Conservation (phyloP, 192 early-diverging fungal genomes). For the Umbelopsis vinacea region DNA sequence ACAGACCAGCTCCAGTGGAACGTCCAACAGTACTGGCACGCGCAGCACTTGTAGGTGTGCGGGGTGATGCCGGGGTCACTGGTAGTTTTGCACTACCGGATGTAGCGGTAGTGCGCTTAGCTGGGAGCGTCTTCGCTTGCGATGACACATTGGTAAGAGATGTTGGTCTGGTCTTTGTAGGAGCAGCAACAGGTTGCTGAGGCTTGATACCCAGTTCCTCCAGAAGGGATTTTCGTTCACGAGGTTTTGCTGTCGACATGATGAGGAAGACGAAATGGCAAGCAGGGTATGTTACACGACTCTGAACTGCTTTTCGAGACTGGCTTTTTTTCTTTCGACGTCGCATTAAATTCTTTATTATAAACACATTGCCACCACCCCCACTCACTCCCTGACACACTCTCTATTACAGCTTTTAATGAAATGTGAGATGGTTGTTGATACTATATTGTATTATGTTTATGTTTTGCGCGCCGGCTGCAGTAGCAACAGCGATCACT, state of each 20-base stretch:
- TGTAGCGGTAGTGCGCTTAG: not conserved
- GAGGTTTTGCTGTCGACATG: slow-evolving; percentile 21
- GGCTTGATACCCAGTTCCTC: slow-evolving; percentile 19
- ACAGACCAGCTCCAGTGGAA: not conserved
- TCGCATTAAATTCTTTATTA: not conserved
- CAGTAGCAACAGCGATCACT: too few species aligned
- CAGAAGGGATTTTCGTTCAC: slow-evolving; percentile 15
- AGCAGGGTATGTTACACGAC: not conserved
- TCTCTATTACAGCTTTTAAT: too few species aligned
- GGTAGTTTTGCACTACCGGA: not conserved
- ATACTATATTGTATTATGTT: too few species aligned
- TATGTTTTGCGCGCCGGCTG: too few species aligned
- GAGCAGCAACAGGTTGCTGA: slow-evolving; percentile 4
- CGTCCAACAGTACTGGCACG: slow-evolving; percentile 4
- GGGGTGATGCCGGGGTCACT: slow-evolving; percentile 7
- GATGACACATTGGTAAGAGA: slow-evolving; percentile 12
- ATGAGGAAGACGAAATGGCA: slow-evolving; percentile 3
- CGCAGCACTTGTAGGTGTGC: slow-evolving; percentile 11
- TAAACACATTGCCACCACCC: too few species aligned
- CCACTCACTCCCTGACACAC: too few species aligned
- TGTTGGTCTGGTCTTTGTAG: slow-evolving; percentile 11
- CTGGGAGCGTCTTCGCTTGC: slow-evolving; percentile 7
- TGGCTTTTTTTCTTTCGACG: slow-evolving; percentile 5
- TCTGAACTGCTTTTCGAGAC: not conserved
- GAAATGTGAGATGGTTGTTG: too few species aligned